phyloP scores from a whole-genome alignment of 1,284 basidiomycete genomes.

The Cystobasidium sp. region DNA sequence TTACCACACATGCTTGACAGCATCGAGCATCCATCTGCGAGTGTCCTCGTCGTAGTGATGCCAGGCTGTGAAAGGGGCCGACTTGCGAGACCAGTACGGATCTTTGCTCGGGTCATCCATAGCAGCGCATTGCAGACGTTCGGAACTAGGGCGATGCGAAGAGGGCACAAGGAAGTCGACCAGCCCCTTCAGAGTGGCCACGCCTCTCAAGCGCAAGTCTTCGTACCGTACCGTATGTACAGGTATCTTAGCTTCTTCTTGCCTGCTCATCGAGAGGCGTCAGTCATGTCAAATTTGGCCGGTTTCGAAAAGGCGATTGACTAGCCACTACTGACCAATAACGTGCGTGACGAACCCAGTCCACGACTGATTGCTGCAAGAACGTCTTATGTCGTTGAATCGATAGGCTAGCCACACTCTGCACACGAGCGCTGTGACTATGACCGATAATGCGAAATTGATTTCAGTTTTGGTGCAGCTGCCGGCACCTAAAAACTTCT shows the following conservation, averaged over 20 bases:
- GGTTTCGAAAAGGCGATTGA: conserved; percentile 15
- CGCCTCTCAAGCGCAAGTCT: conserved; percentile 43
- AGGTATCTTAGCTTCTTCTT: conserved; percentile 25
- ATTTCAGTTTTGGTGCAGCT: not conserved
- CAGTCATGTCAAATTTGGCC: not conserved
- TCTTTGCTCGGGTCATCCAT: conserved; percentile 38
- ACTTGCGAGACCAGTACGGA: conserved; percentile 35
- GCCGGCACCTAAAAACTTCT: not conserved
- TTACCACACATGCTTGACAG: conserved; percentile 23
- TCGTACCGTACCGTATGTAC: conserved; percentile 20
- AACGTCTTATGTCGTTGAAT: conserved; percentile 12
- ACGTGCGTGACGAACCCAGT: conserved; percentile 30
- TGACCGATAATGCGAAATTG: not conserved
- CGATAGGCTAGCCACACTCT: not conserved
- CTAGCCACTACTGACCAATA: conserved; percentile 45
- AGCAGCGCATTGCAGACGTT: conserved; percentile 45
- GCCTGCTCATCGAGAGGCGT: not conserved
- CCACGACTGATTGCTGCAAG: conserved; percentile 11
- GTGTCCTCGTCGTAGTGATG: conserved; percentile 22
- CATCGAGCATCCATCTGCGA: conserved; percentile 3
- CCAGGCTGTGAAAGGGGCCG: conserved; percentile 21
- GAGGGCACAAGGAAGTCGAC: conserved; percentile 49
- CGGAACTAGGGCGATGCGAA: conserved; percentile 43
- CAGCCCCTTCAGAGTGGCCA: conserved; percentile 44
- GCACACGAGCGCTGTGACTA: conserved; percentile 1